Base-by-base conservation (phyloP, 495 filamentous ascomycete genomes). In the Xylaria castorea region DNA sequence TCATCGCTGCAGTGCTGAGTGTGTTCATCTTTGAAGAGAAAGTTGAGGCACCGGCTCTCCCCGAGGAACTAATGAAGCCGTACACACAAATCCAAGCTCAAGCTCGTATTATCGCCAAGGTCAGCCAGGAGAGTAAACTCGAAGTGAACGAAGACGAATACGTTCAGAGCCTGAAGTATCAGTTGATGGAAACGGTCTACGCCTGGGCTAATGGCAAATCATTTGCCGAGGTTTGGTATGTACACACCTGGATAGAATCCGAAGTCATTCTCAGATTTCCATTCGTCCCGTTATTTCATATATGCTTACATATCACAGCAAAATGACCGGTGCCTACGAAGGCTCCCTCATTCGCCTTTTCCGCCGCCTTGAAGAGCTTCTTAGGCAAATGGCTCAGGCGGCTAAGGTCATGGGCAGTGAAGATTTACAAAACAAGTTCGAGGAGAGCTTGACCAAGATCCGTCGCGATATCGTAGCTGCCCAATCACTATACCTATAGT, bases 271-370 rank as follows among this genome's bases (percentile, higher is more conserved):
- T 18, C 20, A 30, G 32, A 36, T 44, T 42, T 38, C 38, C 18
- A 57, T 20, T 50, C 22, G 16, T 50, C 51, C 20, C 51, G 36
- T 32, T 65, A 18, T 48, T 30, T 65, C 71, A 62, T 79, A 68
- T n/a, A 44, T 65, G 46, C 81, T 80, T 61, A 79, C 69, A 61
- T 7, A 50, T 67, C 16, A 51, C 66, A 97, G 94, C 82, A 95
- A 95, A 91, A 97, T 98, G 95, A 97, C 96, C 38, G 95, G 97
- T 79, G 93, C 95, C 48, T 99, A 97, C 81, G 96, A 99, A 80
- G 96, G 96, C 58, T 97, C 92, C 70, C 85, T 99, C 74, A 98
- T 99, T 77, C 93, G 96, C 42, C 90, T 98, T 62, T 98, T 99
- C 89, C 91, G 96, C 62, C 92, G 97, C 27, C 84, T 99, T 46